A percentile compares a stretch with the other conserved stretches of the same genome.
Evolutionary conservation across 2,329 filamentous ascomycete species (phyloP).

Genomic region (Orbilia blumenaviensis): DNA sequence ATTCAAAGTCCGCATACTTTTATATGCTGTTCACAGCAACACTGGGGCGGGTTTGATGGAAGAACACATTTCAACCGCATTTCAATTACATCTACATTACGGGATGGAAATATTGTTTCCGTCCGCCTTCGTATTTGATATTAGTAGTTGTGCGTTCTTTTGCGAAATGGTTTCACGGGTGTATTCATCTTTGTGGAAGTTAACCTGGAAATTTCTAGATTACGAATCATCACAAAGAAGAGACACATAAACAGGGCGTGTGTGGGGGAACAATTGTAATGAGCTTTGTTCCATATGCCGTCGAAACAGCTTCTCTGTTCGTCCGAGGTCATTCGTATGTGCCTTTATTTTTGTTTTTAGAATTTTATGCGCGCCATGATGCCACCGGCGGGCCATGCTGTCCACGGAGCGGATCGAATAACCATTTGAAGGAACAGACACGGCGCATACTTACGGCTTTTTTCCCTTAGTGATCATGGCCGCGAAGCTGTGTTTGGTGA

Average conservation of each 20-base stretch:
- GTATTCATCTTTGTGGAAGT: constrained; percentile 5
- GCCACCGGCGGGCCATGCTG: constrained; percentile 50
- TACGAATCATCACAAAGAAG: constrained; percentile 28
- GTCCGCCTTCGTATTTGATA: constrained; percentile 37
- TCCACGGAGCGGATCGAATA: constrained; percentile 52
- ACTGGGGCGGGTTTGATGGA: constrained; percentile 13
- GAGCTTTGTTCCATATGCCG: constrained; percentile 14
- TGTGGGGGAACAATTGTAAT: constrained; percentile 37
- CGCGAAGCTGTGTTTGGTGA: constrained; percentile 5
- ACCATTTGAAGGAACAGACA: constrained; percentile 41
- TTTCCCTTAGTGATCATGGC: constrained; percentile 7
- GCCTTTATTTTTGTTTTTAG: no score
- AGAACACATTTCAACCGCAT: constrained; percentile 18
- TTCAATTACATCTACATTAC: constrained; percentile 37
- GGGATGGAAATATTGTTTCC: constrained; percentile 29
- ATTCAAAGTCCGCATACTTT: constrained; percentile 12
- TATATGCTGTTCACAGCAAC: constrained; percentile 51
- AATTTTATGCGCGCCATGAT: constrained; percentile 40
- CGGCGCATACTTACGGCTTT: constrained; percentile 51
- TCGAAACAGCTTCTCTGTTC: constrained; percentile 43
- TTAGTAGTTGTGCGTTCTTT: constrained; percentile 13
- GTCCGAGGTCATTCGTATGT: constrained; percentile 43
- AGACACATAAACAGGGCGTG: neutral
- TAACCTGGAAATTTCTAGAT: constrained; percentile 29
- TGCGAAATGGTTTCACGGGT: neutral